These are phyloP conservation scores for Citrus cavaleriei DNA, from an alignment of 345 rosid genomes.

Conservation along the genomic window DNA sequence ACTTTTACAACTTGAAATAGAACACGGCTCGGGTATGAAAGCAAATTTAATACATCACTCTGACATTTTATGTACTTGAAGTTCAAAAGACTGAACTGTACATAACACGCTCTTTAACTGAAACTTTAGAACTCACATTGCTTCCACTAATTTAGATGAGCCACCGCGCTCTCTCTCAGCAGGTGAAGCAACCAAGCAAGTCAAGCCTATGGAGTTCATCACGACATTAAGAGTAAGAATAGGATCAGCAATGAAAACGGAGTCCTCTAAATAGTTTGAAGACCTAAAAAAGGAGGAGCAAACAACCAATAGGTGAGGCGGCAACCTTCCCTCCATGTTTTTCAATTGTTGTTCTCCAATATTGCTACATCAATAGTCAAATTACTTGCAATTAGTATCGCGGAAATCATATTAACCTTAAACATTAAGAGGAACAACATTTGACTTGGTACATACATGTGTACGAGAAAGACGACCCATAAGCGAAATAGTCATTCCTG, in stretches of 20 bases:
- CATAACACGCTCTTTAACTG: neutral
- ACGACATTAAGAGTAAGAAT: neutral
- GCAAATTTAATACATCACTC: too few relatives aligned
- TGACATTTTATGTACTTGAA: neutral
- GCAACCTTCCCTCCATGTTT: constrained; percentile 61
- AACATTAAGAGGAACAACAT: neutral
- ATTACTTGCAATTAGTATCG: neutral
- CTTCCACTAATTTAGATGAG: constrained; percentile 60
- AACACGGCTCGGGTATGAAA: neutral
- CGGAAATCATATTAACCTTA: neutral
- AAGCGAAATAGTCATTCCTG: constrained; percentile 63
- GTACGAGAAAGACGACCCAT: constrained; percentile 66
- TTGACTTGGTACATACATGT: constrained; percentile 36
- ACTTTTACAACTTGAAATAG: neutral
- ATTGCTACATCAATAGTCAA: constrained; percentile 40
- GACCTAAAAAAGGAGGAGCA: neutral
- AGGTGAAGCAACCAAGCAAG: constrained; percentile 59
- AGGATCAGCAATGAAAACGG: neutral
- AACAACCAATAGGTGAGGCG: constrained; percentile 44
- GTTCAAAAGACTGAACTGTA: neutral
- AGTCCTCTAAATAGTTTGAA: neutral
- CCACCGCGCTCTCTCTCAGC: constrained; percentile 68
- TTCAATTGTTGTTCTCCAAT: constrained; percentile 58
- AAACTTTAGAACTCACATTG: constrained; percentile 45
- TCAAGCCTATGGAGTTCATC: constrained; percentile 29